Percentiles rank a stretch among this genome's conserved stretches.
Conservation (phyloP, 495 filamentous ascomycete species). For the Pseudotulostoma volvatum region DNA sequence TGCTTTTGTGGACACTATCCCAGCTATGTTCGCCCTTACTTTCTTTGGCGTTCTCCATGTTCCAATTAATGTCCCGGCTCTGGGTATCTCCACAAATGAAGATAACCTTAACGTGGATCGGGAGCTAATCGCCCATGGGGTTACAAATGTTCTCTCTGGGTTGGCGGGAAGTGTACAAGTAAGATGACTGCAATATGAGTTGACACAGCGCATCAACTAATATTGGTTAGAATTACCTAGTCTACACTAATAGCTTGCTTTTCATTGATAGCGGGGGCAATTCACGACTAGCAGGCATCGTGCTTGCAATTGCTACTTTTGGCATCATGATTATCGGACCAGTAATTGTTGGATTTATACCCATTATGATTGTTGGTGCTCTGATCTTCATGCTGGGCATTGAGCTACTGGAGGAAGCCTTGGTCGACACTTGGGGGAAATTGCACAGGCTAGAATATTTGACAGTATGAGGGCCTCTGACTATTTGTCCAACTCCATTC, state of each 20-base stretch:
- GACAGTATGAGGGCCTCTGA: conserved; percentile 43
- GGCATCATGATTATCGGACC: conserved; percentile 74
- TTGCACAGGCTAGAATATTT: conserved; percentile 73
- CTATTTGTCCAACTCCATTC: too few species aligned
- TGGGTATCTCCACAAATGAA: conserved; percentile 76
- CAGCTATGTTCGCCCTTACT: conserved; percentile 91
- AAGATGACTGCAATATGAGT: conserved; percentile 5
- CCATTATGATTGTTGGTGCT: conserved; percentile 89
- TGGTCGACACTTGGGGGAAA: conserved; percentile 77
- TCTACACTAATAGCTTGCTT: conserved; percentile 90
- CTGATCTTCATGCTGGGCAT: conserved; percentile 89
- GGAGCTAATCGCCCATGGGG: conserved; percentile 82
- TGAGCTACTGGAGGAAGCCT: conserved; percentile 71
- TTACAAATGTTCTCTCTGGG: conserved; percentile 84
- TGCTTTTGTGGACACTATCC: conserved; percentile 63
- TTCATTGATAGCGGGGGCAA: conserved; percentile 86
- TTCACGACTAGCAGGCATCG: conserved; percentile 69
- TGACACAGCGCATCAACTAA: conserved; percentile 4
- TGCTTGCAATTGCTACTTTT: conserved; percentile 66
- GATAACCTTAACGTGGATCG: conserved; percentile 82
- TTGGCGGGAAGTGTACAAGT: conserved; percentile 74
- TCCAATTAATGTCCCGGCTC: conserved; percentile 88
- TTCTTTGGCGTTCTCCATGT: conserved; percentile 97
- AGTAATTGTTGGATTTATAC: conserved; percentile 78
- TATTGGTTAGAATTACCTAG: conserved; percentile 59